Conservation (phyloP, 495 filamentous ascomycete species). For the Penicillium herquei region DNA sequence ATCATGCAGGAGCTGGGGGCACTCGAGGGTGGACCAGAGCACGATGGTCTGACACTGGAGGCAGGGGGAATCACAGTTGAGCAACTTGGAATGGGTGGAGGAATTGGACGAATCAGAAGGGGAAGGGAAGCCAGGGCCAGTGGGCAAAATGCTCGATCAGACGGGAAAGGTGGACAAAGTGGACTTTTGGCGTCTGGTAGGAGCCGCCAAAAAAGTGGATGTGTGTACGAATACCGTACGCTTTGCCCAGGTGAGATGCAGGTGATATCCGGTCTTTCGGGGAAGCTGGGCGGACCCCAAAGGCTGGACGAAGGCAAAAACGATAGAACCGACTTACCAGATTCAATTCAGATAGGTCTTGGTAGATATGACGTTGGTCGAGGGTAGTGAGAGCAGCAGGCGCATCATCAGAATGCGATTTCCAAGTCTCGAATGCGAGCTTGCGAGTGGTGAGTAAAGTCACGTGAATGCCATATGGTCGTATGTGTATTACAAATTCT, state of each 20-base stretch:
- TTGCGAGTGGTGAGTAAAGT: not conserved
- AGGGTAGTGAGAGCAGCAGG: not conserved
- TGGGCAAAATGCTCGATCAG: constrained; percentile 21
- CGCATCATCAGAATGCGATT: not conserved
- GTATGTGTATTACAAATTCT: not conserved
- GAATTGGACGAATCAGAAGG: constrained; percentile 22
- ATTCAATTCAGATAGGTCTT: no score
- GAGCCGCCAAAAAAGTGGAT: constrained; percentile 9
- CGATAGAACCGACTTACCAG: no score
- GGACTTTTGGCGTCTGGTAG: constrained; percentile 11
- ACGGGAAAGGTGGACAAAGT: constrained; percentile 20
- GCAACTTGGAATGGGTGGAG: constrained; percentile 14
- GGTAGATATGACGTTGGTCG: no score
- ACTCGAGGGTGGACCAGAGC: constrained; percentile 29
- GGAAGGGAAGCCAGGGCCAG: constrained; percentile 6
- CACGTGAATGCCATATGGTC: not conserved
- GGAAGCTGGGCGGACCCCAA: not conserved
- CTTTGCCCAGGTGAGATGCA: constrained; percentile 2
- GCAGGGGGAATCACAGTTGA: constrained; percentile 22
- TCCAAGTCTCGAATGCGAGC: not conserved
- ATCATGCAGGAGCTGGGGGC: constrained; percentile 35
- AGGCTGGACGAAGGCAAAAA: no score
- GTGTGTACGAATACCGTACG: constrained; percentile 11
- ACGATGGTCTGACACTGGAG: constrained; percentile 41
- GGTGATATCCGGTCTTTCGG: not conserved